These are phyloP conservation scores for Xanthoconium separans DNA, from an alignment of 1,284 basidiomycete genomes.

Conservation along the genomic window DNA sequence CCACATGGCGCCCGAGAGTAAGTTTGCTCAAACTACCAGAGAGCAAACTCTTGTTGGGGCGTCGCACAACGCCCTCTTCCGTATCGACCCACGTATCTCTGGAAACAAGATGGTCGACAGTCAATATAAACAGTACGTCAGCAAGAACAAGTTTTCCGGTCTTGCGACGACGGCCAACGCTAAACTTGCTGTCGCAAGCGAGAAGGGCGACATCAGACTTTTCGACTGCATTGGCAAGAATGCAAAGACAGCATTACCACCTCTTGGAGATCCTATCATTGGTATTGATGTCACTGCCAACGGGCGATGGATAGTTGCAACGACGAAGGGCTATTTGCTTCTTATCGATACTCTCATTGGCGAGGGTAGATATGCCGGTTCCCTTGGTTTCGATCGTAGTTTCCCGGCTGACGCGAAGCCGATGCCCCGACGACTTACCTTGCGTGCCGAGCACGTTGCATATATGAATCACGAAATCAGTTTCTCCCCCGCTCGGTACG, in stretches of 20 bases:
- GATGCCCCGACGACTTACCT: conserved; percentile 84
- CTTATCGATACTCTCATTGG: conserved; percentile 96
- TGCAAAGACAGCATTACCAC: conserved; percentile 97
- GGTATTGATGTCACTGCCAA: conserved; percentile 95
- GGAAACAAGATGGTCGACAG: conserved; percentile 94
- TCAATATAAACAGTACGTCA: conserved; percentile 95
- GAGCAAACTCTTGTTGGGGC: conserved; percentile 93
- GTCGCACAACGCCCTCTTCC: conserved; percentile 94
- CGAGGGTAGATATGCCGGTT: conserved; percentile 85
- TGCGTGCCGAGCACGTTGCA: conserved; percentile 90
- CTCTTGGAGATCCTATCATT: conserved; percentile 92
- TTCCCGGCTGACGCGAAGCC: conserved; percentile 97
- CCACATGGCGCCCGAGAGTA: conserved; percentile 90
- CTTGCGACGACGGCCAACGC: conserved; percentile 87
- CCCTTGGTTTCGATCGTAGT: conserved; percentile 89
- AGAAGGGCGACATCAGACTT: conserved; percentile 95
- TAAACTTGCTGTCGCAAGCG: conserved; percentile 89
- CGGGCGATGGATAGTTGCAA: conserved; percentile 95
- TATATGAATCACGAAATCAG: conserved; percentile 90
- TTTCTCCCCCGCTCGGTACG: conserved; percentile 89
- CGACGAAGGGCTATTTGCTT: conserved; percentile 92
- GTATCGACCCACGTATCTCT: conserved; percentile 91
- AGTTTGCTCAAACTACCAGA: conserved; percentile 92
- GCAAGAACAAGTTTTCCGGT: conserved; percentile 95
- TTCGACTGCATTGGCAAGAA: conserved; percentile 98